Evolutionary conservation across 2,329 filamentous ascomycete species (phyloP), one percentile per base, ranked within the genome.

Genomic region (Colletotrichum lindemuthianum): DNA sequence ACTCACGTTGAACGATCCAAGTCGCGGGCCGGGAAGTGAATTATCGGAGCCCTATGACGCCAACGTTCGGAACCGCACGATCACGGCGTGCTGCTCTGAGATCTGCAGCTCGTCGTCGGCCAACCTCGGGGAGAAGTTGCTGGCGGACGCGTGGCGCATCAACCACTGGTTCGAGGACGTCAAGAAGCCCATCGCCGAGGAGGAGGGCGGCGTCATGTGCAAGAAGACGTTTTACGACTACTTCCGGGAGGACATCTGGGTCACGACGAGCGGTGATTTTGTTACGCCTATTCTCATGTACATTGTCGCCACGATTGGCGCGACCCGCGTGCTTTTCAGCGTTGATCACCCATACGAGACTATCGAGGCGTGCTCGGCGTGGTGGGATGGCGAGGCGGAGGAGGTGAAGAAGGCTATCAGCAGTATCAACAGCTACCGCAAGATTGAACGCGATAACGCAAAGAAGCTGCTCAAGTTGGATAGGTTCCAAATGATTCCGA

Each of bases 251-350:
- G 87, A 87, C 71, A 75, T 87, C 60, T 87, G 82, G 82, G 81
- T 87, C 67, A 87, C 85, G 4, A 87, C 85, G 1, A 81, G 77
- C 59, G 85, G 85, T 0, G 82, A 87, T 70, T 87, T 87, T 68
- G 86, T 81, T 0, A 86, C 83, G 0, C 73, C 79, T 1, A 84
- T 83, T 1, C 72, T 87, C 48, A 76, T 85, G 66, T 86, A 79
- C 56, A 81, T 80, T 49, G 75, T 83, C 16, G 75, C 77, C 16
- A 78, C 85, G 67, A 74, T 87, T 34, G 79, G 83, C 8, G 74
- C 81, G 6, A 82, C 85, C 57, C 72, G 83, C 0, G 81, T 85
- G 41, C 67, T 86, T n/a, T 86, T 84, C 70, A 81, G 78, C 2
- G 80, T 85, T 3, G 83, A 86, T 68, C 85, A 85, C 66, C 84